Evolutionary conservation across 2,329 filamentous ascomycete genomes (phyloP).

Genomic region (Davidsoniella eucalypti): DNA sequence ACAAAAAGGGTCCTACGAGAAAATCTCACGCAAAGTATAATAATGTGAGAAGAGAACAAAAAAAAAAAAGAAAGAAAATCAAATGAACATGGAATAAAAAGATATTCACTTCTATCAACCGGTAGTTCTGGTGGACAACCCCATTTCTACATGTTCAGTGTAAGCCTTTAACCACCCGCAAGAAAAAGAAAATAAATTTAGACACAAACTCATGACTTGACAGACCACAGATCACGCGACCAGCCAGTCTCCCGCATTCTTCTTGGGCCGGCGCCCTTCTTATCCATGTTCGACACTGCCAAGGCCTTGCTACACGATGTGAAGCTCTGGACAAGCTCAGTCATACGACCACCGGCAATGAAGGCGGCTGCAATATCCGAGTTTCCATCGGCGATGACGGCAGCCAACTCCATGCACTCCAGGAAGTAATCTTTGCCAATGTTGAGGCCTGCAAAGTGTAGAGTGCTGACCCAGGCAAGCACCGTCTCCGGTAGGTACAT

Average conservation of each 20-base stretch:
- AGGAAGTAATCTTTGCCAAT: constrained; percentile 62
- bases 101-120: neutral
- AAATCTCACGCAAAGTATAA: too few species aligned
- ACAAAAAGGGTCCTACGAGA: neutral
- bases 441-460: constrained; percentile 62
- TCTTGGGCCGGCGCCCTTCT: constrained; percentile 33
- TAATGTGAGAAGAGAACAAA: too few species aligned
- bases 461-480: constrained; percentile 63
- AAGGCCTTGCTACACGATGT: constrained; percentile 62
- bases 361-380: constrained; percentile 52
- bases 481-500: constrained; percentile 75
- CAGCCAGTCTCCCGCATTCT: constrained; percentile 45
- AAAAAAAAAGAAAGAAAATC: too few species aligned
- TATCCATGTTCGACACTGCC: constrained; percentile 37
- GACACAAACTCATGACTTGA: constrained; percentile 24
- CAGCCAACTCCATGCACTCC: constrained; percentile 74
- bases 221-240: constrained; percentile 46
- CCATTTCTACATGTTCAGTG: neutral
- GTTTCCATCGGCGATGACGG: constrained; percentile 53
- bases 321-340: constrained; percentile 59
- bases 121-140: too few species aligned
- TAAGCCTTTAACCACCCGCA: too few species aligned
- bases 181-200: neutral
- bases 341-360: constrained; percentile 48
- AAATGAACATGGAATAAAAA: constrained; percentile 3